Conservation (phyloP, 768 basidiomycete species). For the Lepiota subincarnata region DNA sequence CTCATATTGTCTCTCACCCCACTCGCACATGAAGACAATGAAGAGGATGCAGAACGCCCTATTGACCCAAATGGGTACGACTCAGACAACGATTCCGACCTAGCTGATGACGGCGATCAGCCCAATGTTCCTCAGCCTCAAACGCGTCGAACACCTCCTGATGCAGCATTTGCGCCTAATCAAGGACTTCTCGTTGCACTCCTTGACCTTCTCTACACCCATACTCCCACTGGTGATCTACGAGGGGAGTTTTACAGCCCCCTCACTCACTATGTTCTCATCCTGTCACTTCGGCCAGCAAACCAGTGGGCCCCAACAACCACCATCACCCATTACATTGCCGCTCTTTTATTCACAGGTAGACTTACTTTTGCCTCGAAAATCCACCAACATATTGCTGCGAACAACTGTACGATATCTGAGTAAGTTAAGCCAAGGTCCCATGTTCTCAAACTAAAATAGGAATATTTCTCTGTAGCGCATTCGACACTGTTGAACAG, state of each 20-base stretch:
- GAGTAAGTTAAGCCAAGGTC: background rate
- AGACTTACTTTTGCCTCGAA: conserved; percentile 8
- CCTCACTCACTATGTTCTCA: conserved; percentile 8
- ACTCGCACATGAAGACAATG: too few species aligned
- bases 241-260: background rate
- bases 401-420: background rate
- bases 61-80: too few species aligned
- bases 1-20: background rate
- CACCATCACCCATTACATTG: conserved; percentile 15
- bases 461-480: background rate
- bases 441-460: background rate
- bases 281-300: conserved; percentile 1
- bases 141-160: too few species aligned
- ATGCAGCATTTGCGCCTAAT: too few species aligned
- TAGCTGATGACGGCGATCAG: too few species aligned
- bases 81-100: too few species aligned
- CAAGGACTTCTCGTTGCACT: too few species aligned
- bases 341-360: conserved; percentile 7
- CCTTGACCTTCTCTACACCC: too few species aligned
- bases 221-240: too few species aligned
- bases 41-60: too few species aligned
- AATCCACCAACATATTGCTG: background rate
- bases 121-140: too few species aligned
- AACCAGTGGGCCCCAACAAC: conserved; percentile 5
- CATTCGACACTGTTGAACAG: background rate